phyloP scores from a whole-genome alignment of 2,329 filamentous ascomycete genomes.

The Akanthomyces muscarius region DNA sequence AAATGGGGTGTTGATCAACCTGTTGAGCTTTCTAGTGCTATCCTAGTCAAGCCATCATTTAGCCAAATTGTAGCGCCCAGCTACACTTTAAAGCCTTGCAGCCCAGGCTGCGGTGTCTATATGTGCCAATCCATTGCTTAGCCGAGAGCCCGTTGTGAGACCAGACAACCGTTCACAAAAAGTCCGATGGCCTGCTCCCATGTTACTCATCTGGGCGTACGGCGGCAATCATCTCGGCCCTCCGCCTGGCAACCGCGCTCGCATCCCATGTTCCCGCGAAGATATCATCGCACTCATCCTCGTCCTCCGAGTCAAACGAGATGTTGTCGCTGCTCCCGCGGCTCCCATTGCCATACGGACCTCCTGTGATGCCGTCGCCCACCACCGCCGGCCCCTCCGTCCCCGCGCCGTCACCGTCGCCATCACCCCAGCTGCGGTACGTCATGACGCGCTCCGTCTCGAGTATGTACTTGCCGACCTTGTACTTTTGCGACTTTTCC shows the following conservation, averaged over 20 bases:
- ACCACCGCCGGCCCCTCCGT: not conserved
- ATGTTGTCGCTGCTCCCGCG: constrained; percentile 31
- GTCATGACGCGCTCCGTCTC: constrained; percentile 56
- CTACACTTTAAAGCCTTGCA: not conserved
- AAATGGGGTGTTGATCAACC: not conserved
- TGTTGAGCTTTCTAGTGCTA: constrained; percentile 8
- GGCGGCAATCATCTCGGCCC: constrained; percentile 33
- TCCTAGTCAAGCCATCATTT: constrained; percentile 7
- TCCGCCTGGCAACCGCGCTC: constrained; percentile 44
- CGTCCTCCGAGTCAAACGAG: constrained; percentile 59
- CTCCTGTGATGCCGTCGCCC: constrained; percentile 3
- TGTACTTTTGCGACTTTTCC: constrained; percentile 59
- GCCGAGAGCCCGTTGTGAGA: not conserved
- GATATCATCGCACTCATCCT: constrained; percentile 64
- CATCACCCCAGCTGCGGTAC: constrained; percentile 46
- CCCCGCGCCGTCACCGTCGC: not conserved
- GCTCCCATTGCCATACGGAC: constrained; percentile 14
- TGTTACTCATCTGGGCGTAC: not conserved
- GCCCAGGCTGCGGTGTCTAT: too few species aligned
- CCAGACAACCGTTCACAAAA: not conserved
- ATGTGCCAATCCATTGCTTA: not conserved
- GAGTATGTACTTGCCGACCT: constrained; percentile 65
- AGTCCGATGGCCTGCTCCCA: too few species aligned
- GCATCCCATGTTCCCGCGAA: constrained; percentile 61
- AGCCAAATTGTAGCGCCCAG: not conserved